These are phyloP conservation scores for Epichloe typhina DNA, from an alignment of 2,329 filamentous ascomycete genomes.

Conservation along the genomic window DNA sequence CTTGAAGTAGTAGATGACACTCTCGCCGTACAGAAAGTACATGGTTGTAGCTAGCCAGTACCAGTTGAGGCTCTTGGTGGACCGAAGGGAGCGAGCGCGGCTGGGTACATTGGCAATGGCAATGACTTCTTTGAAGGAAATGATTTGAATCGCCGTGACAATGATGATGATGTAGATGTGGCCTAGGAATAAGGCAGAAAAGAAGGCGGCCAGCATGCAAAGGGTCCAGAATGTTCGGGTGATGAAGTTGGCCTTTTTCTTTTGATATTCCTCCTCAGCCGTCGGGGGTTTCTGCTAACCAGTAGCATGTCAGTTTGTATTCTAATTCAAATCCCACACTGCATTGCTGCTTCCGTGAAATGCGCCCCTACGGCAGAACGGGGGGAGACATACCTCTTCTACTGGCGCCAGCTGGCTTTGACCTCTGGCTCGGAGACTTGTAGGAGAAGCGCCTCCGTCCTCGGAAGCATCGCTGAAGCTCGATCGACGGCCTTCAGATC, in stretches of 20 bases:
- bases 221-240: conserved; percentile 96
- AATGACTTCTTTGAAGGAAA: conserved; percentile 99
- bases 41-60: conserved; percentile 98
- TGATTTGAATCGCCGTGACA: conserved; percentile 85
- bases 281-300: conserved; percentile 27
- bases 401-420: conserved; percentile 20
- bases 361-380: not conserved
- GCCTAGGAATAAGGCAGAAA: conserved; percentile 81
- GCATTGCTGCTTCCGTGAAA: not conserved
- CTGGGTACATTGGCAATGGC: conserved; percentile 93
- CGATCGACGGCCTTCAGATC: conserved; percentile 44
- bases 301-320: not conserved
- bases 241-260: conserved; percentile 97
- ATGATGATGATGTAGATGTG: conserved; percentile 95
- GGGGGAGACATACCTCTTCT: conserved; percentile 18
- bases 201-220: conserved; percentile 92
- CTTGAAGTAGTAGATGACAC: conserved; percentile 99
- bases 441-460: conserved; percentile 25
- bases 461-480: conserved; percentile 63
- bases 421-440: conserved; percentile 14
- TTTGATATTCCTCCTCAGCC: conserved; percentile 64
- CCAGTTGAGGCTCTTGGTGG: conserved; percentile 96
- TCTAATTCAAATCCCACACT: not conserved
- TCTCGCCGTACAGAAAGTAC: conserved; percentile 98
- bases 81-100: conserved; percentile 76